Base-by-base conservation (phyloP, 768 basidiomycete genomes). In the Terana coerulea region DNA sequence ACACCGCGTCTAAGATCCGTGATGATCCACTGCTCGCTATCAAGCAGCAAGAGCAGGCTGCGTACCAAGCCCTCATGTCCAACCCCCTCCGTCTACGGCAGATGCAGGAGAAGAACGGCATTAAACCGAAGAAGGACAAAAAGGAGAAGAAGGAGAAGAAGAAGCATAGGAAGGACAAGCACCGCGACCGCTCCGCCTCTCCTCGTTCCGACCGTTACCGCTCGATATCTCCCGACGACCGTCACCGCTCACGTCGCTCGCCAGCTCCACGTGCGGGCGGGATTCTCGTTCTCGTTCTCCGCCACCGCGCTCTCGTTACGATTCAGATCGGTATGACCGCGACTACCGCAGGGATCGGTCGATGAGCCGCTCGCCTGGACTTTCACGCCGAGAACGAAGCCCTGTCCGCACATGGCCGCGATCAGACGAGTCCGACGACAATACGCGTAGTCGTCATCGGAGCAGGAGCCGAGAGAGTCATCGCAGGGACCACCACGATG, bases 1-100 rank as follows among this genome's bases (percentile, higher is more conserved):
- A 99, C 62, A 79, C 91, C 37, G 88, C 93, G 19, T 75, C 93
- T 25, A 98, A 99, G 70, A 86, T 99, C 55, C 86, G 97, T 29
- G 97, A 98, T 69, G 97, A 99, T 63, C 97, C 97, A 5, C 65
- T 98, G 5, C 77, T 99, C n/a, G 91, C 90, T 12, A 98, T 99
- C 73, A 98, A 98, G 69, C 89, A 94, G 65, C 95, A 98, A 63
- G 95, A 99, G 69, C 94, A 97, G 64, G 87, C 90, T 7, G 89
- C 93, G 6, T 88, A 93, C 59, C 83, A 97, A 58, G 81, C 91
- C 1, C 72, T 97, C 33, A 77, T 91, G 73, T 81, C 86, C 42
- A 94, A 95, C 60, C 92, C 92, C 26, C 79, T 92, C 28, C 89
- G 89, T 21, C 72, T 94, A 40, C 81, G 84, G 50, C 84, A 91